Percentiles rank a stretch among this genome's conserved stretches.
Conservation (phyloP, 805 yeast species). For the Kluyveromyces siamensis region DNA sequence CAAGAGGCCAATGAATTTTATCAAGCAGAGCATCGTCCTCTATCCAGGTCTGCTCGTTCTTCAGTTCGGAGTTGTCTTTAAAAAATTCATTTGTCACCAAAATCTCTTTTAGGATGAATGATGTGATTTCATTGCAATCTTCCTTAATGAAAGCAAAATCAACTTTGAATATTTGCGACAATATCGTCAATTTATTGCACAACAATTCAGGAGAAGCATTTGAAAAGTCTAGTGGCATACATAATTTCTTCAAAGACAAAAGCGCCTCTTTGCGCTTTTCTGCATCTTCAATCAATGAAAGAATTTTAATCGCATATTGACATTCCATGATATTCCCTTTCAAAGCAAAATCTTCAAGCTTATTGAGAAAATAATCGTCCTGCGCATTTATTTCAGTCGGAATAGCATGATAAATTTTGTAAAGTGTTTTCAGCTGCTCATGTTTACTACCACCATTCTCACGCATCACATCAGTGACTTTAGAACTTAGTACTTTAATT, state of each 20-base stretch:
- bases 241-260: background rate
- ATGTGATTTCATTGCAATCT: slow-evolving; percentile 48
- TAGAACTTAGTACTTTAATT: slow-evolving; percentile 34
- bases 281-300: slow-evolving; percentile 39
- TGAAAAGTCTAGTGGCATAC: slow-evolving; percentile 1
- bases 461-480: slow-evolving; percentile 25
- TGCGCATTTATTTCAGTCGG: slow-evolving; percentile 40
- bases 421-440: slow-evolving; percentile 49
- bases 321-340: slow-evolving; percentile 54
- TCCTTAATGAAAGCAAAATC: slow-evolving; percentile 43
- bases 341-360: slow-evolving; percentile 38
- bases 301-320: slow-evolving; percentile 50
- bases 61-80: slow-evolving; percentile 22
- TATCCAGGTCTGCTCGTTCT: slow-evolving; percentile 35
- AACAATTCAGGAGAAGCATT: slow-evolving; percentile 35
- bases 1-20: slow-evolving; percentile 27
- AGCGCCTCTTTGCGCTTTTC: slow-evolving; percentile 29
- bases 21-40: slow-evolving; percentile 34
- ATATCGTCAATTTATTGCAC: slow-evolving; percentile 41
- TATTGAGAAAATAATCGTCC: slow-evolving; percentile 33
- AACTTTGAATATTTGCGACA: slow-evolving; percentile 48
- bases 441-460: slow-evolving; percentile 12
- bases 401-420: slow-evolving; percentile 45
- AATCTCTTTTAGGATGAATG: slow-evolving; percentile 51
- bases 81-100: slow-evolving; percentile 42